A percentile compares a stretch with the other conserved stretches of the same genome.
Evolutionary conservation across 768 basidiomycete genomes (phyloP).

Genomic region (Leucosporidium scottii): DNA sequence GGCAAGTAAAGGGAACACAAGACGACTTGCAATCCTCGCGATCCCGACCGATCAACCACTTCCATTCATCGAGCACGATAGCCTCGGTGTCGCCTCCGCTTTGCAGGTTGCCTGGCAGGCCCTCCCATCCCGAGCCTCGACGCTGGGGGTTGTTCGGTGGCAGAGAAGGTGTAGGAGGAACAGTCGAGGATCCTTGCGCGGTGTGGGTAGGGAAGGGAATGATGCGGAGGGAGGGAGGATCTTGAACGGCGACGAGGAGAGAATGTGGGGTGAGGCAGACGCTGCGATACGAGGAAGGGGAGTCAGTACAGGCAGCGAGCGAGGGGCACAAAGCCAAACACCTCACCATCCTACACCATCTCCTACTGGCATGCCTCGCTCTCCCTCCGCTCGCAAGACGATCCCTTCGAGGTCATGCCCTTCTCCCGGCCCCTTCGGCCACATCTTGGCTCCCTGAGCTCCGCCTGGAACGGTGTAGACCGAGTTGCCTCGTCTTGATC

Average conservation of each 20-base stretch:
- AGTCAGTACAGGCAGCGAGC: not conserved
- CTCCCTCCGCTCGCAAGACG: constrained; percentile 9
- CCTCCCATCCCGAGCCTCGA: constrained; percentile 14
- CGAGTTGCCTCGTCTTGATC: not conserved
- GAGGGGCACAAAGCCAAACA: not conserved
- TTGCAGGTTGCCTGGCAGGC: not conserved
- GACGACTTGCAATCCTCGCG: constrained; percentile 2
- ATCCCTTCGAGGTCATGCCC: constrained; percentile 17
- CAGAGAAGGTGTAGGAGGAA: not conserved
- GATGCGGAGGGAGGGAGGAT: constrained; percentile 27
- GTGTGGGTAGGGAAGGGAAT: constrained; percentile 19
- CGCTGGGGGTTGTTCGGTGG: not conserved
- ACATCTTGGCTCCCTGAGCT: constrained; percentile 6
- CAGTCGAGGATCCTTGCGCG: not conserved
- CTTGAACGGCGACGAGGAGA: constrained; percentile 19
- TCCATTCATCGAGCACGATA: constrained; percentile 23
- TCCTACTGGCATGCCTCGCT: constrained; percentile 18
- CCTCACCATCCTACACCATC: constrained; percentile 29
- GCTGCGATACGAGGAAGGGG: not conserved
- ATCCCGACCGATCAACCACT: constrained; percentile 27
- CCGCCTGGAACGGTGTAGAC: constrained; percentile 28
- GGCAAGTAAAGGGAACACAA: not conserved
- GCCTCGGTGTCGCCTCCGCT: constrained; percentile 10
- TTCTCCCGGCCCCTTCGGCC: constrained; percentile 28
- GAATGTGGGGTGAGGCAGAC: constrained; percentile 19